Conservation (phyloP, 2,329 filamentous ascomycete genomes). For the Aspergillus sp. region DNA sequence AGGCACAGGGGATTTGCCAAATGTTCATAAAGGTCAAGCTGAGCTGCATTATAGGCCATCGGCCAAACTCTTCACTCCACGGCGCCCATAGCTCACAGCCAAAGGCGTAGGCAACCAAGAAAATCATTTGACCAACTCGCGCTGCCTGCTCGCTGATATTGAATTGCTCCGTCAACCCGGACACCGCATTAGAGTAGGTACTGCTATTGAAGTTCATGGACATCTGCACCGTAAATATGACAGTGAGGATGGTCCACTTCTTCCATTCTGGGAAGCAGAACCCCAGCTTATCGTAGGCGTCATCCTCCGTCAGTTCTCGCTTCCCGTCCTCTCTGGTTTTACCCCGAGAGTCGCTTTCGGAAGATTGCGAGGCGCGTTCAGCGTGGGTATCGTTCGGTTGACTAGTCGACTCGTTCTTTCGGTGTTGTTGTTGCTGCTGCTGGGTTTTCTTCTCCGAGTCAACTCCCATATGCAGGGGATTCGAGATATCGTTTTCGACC, state of each 20-base stretch:
- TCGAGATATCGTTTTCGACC: neutral
- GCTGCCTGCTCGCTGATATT: constrained; percentile 66
- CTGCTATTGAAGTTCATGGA: constrained; percentile 80
- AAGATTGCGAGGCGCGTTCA: constrained; percentile 18
- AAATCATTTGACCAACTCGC: constrained; percentile 72
- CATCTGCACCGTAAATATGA: constrained; percentile 71
- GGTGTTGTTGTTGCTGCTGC: neutral
- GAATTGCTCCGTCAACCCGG: constrained; percentile 67
- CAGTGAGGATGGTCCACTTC: constrained; percentile 70
- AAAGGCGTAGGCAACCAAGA: constrained; percentile 77
- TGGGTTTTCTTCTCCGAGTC: constrained; percentile 3
- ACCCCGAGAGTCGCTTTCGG: constrained; percentile 13
- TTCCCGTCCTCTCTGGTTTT: constrained; percentile 23
- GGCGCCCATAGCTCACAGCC: constrained; percentile 86
- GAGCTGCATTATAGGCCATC: constrained; percentile 71
- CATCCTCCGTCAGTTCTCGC: constrained; percentile 49
- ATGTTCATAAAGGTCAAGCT: constrained; percentile 75
- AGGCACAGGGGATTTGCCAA: constrained; percentile 70
- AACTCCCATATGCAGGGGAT: neutral
- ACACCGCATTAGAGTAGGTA: constrained; percentile 69
- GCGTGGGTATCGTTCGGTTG: constrained; percentile 13
- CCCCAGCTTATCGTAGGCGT: constrained; percentile 64
- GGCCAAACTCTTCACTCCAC: constrained; percentile 82
- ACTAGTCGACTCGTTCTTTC: neutral
- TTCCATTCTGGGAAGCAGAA: constrained; percentile 58